Conservation (phyloP, 257 asterid genomes). For the Solanum piurae region DNA sequence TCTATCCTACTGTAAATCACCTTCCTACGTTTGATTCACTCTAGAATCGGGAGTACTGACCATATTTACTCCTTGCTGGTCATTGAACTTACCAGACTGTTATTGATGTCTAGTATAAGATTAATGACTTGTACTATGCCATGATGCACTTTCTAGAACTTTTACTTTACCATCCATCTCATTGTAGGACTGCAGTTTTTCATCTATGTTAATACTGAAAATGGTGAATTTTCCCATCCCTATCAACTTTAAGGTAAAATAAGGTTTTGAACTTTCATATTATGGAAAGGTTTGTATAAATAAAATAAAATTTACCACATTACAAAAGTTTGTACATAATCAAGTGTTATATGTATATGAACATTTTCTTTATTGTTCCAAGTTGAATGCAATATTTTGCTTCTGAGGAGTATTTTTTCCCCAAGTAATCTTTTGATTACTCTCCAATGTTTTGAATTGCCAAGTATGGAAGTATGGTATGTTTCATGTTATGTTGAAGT, state of each 20-base stretch:
- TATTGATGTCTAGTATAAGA: not conserved
- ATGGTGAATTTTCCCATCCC: not conserved
- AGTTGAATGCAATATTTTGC: not conserved
- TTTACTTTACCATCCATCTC: not conserved
- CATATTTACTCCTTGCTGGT: not conserved
- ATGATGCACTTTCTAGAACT: not conserved
- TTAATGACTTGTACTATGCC: not conserved
- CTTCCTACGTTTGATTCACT: not conserved
- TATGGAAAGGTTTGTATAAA: not conserved
- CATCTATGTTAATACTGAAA: not conserved
- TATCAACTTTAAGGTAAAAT: not conserved
- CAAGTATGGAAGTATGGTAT: not conserved
- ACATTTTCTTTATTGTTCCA: not conserved
- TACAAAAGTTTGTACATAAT: not conserved
- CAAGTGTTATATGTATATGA: not conserved
- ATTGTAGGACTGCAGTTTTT: not conserved
- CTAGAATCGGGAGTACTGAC: not conserved
- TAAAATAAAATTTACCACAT: not conserved
- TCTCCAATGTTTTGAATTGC: not conserved
- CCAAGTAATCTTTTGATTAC: not conserved
- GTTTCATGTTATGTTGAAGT: not conserved
- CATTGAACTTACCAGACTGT: not conserved
- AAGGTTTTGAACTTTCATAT: not conserved
- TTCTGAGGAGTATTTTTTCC: not conserved
- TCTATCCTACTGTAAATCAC: not conserved